Conservation (phyloP, 2,329 filamentous ascomycete species). For the Clonostachys rhizophaga region DNA sequence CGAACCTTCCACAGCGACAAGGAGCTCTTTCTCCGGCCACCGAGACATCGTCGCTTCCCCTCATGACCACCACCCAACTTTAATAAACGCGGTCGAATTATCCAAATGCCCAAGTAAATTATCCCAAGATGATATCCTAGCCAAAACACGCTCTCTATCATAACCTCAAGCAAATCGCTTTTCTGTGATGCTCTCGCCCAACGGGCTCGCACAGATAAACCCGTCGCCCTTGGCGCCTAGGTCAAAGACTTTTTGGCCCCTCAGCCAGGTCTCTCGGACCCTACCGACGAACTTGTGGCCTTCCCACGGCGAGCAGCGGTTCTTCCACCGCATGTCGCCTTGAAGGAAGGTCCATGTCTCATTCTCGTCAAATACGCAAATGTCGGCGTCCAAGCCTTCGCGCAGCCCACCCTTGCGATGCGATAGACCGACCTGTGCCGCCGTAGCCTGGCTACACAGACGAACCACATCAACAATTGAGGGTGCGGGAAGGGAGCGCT, state of each 20-base stretch:
- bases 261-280: slow-evolving; percentile 80
- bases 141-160: background rate
- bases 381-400: slow-evolving; percentile 81
- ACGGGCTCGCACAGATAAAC: slow-evolving; percentile 41
- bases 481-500: slow-evolving; percentile 35
- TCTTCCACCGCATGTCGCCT: slow-evolving; percentile 88
- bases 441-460: slow-evolving; percentile 83
- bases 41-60: background rate
- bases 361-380: slow-evolving; percentile 89
- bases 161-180: slow-evolving; percentile 39
- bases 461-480: slow-evolving; percentile 75
- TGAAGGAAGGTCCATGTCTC: slow-evolving; percentile 69
- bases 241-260: slow-evolving; percentile 71
- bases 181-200: slow-evolving; percentile 55
- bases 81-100: background rate
- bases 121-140: background rate
- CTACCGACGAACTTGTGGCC: slow-evolving; percentile 72
- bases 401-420: slow-evolving; percentile 71
- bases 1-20: background rate
- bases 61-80: background rate
- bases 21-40: background rate
- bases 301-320: slow-evolving; percentile 88
- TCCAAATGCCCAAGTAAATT: background rate
- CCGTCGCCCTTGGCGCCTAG: slow-evolving; percentile 56
- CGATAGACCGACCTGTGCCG: slow-evolving; percentile 79